Evolutionary conservation across 208 protist genomes (phyloP).

Genomic region (Trypanosoma cruzi): DNA sequence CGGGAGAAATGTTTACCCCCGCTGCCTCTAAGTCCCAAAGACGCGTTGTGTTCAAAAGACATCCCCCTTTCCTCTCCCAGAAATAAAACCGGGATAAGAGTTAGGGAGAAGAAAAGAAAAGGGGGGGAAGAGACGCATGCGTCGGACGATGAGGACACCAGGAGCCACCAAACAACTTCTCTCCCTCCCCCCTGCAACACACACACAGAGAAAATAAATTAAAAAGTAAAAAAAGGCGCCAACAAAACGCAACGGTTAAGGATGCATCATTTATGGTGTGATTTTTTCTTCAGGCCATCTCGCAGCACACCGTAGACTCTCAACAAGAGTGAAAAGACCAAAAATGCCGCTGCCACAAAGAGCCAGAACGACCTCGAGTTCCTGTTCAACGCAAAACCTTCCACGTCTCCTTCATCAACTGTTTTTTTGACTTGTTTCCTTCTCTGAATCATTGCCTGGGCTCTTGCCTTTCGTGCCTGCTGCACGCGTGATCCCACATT

Average conservation of each 20-base stretch:
- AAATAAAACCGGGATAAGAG: not conserved
- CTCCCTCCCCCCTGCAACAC: conserved; percentile 45
- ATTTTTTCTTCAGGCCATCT: not conserved
- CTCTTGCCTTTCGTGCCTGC: conserved; percentile 48
- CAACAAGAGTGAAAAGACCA: not conserved
- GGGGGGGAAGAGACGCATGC: not conserved
- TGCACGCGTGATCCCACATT: conserved; percentile 39
- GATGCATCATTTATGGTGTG: not conserved
- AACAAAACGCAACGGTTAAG: not conserved
- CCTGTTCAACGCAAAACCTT: not conserved
- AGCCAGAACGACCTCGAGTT: conserved; percentile 1
- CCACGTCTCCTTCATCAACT: not conserved
- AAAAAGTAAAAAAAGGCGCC: not conserved
- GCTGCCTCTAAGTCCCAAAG: too few species aligned
- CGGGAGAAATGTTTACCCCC: not conserved
- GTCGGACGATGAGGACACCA: conserved; percentile 1
- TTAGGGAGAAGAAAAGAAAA: not conserved
- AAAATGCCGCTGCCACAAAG: conserved; percentile 2
- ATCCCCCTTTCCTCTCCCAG: not conserved
- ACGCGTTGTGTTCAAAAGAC: too few species aligned
- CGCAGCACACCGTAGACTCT: not conserved
- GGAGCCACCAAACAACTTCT: conserved; percentile 71
- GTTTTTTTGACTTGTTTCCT: not conserved
- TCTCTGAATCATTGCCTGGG: conserved; percentile 23
- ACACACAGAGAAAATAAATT: not conserved